Evolutionary conservation across 768 basidiomycete species (phyloP).

Genomic region (Lactifluus hygrophoroides): DNA sequence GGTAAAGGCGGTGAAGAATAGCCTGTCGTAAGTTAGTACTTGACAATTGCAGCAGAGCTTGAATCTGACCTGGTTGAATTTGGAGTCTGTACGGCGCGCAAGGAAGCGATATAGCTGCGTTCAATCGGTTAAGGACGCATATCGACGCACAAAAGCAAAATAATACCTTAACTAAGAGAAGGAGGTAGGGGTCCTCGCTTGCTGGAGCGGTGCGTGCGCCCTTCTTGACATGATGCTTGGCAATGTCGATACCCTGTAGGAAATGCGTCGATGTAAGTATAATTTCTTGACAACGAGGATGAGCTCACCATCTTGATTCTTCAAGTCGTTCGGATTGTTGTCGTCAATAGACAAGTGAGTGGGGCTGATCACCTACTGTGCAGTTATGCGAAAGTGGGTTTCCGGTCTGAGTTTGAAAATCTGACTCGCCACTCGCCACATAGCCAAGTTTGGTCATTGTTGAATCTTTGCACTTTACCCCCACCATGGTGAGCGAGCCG

Average conservation of each 20-base stretch:
- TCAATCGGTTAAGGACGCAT: constrained; percentile 9
- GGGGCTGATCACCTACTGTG: constrained; percentile 60
- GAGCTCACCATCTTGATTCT: constrained; percentile 81
- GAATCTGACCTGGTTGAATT: constrained; percentile 80
- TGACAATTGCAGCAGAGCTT: constrained; percentile 2
- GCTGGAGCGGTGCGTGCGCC: constrained; percentile 88
- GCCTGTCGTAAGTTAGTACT: constrained; percentile 41
- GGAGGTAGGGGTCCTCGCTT: constrained; percentile 98
- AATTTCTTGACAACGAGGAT: constrained; percentile 26
- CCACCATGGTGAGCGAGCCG: constrained; percentile 52
- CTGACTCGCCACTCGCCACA: constrained; percentile 9
- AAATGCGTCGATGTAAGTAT: background rate
- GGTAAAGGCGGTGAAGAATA: constrained; percentile 93
- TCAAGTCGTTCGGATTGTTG: constrained; percentile 32
- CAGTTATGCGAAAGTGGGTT: constrained; percentile 39
- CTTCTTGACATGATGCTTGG: constrained; percentile 98
- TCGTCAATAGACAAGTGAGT: constrained; percentile 24
- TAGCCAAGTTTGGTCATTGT: constrained; percentile 26
- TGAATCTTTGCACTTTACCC: constrained; percentile 29
- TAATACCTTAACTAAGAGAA: constrained; percentile 92
- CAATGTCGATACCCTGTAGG: constrained; percentile 87
- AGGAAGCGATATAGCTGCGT: constrained; percentile 95
- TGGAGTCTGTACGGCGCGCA: constrained; percentile 90
- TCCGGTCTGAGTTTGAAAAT: constrained; percentile 23
- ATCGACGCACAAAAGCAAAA: constrained; percentile 6